phyloP scores from a whole-genome alignment of 495 filamentous ascomycete genomes.

The Penicillium egyptiacum region DNA sequence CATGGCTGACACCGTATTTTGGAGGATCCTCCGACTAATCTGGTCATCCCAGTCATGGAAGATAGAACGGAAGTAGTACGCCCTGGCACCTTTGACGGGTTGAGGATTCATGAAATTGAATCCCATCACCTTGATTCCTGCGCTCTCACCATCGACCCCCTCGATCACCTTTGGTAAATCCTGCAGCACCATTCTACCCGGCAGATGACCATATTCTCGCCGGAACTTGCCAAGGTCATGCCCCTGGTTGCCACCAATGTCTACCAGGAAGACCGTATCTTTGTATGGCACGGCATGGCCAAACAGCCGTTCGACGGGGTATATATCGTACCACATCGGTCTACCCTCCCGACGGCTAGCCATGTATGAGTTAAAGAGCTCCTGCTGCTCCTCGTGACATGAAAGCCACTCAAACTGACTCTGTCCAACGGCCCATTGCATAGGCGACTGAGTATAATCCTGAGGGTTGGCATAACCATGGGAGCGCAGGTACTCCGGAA shows the following conservation, averaged over 20 bases:
- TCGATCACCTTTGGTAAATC: conserved; percentile 37
- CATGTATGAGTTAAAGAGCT: conserved; percentile 45
- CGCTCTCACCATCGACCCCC: conserved; percentile 3
- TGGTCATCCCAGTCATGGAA: conserved; percentile 50
- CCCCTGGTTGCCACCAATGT: conserved; percentile 44
- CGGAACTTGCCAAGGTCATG: conserved; percentile 38
- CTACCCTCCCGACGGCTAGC: conserved; percentile 37
- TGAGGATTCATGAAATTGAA: conserved; percentile 39
- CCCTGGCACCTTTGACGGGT: conserved; percentile 37
- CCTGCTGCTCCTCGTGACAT: conserved; percentile 30
- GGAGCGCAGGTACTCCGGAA: conserved; percentile 35
- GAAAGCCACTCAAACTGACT: conserved; percentile 47
- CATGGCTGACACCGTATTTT: conserved; percentile 41
- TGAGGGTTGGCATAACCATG: conserved; percentile 34
- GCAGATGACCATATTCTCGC: conserved; percentile 20
- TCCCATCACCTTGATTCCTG: conserved; percentile 34
- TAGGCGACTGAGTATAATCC: conserved; percentile 37
- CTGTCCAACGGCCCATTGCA: conserved; percentile 43
- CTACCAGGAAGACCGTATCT: conserved; percentile 40
- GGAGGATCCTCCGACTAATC: conserved; percentile 37
- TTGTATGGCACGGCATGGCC: conserved; percentile 19
- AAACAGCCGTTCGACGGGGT: conserved; percentile 32
- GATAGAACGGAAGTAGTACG: conserved; percentile 46
- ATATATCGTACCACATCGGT: conserved; percentile 41
- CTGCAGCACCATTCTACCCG: conserved; percentile 31